Percentiles rank a stretch among this genome's conserved stretches.
Evolutionary conservation across 108 stramenopile genomes (phyloP).

Genomic region (Cylindrotheca fusiformis): DNA sequence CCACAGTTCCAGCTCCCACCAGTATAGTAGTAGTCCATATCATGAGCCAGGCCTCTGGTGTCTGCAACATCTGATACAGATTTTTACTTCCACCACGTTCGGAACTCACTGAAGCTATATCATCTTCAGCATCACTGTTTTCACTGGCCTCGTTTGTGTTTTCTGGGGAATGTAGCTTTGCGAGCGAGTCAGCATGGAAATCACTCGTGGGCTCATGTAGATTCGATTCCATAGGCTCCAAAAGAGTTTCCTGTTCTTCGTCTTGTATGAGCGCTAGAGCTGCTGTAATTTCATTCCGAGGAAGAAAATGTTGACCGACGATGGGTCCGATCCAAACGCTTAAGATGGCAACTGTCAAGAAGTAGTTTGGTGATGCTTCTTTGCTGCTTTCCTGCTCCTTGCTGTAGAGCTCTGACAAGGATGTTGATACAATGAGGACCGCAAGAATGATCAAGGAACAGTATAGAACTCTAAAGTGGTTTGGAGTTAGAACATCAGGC

Average conservation of each 20-base stretch:
- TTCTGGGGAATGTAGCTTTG: too few relatives aligned
- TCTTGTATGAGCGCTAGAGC: neutral
- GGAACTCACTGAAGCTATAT: neutral
- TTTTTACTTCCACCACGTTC: constrained; percentile 33
- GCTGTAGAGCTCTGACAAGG: constrained; percentile 38
- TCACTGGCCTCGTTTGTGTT: neutral
- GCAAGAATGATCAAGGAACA: constrained; percentile 58
- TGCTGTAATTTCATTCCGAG: constrained; percentile 23
- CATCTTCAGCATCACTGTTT: neutral
- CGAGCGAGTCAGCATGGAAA: too few relatives aligned
- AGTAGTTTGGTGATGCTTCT: constrained; percentile 9
- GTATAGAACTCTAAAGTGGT: constrained; percentile 72
- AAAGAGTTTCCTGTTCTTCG: constrained; percentile 27
- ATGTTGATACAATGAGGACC: constrained; percentile 48
- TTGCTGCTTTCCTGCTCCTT: constrained; percentile 5
- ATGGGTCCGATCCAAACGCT: constrained; percentile 70
- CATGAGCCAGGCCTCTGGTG: constrained; percentile 72
- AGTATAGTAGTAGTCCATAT: constrained; percentile 74
- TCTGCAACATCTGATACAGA: constrained; percentile 69
- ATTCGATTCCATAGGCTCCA: neutral
- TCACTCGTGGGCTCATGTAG: too few relatives aligned
- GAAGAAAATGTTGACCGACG: constrained; percentile 43
- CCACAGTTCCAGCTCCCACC: constrained; percentile 76
- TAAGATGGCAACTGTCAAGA: constrained; percentile 47
- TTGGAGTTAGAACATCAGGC: constrained; percentile 54